Conservation (phyloP, 345 rosid genomes). For the Microthlaspi erraticum region DNA sequence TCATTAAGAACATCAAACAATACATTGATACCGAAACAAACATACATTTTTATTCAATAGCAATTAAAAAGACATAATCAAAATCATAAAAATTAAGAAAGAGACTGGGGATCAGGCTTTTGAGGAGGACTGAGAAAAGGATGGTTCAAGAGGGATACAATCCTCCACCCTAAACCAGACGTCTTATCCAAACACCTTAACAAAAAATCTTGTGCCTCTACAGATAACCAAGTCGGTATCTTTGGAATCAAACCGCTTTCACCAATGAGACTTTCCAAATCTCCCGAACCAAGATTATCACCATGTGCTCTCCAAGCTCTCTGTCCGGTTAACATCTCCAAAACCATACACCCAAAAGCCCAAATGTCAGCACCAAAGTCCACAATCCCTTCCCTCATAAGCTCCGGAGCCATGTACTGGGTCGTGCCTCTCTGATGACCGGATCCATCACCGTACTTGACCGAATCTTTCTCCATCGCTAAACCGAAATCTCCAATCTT, state of each 20-base stretch:
- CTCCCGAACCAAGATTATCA: not conserved
- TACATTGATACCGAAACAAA: too few species aligned
- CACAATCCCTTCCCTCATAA: not conserved
- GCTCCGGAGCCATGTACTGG: conserved; percentile 19
- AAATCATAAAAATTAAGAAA: too few species aligned
- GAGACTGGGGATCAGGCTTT: too few species aligned
- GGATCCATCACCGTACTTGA: not conserved
- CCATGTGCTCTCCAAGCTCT: not conserved
- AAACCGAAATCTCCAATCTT: conserved; percentile 27
- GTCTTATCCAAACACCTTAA: not conserved
- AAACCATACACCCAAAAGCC: conserved; percentile 17
- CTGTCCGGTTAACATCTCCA: conserved; percentile 16
- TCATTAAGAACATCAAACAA: too few species aligned
- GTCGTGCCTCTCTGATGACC: conserved; percentile 20
- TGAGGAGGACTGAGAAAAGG: not conserved
- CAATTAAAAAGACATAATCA: not conserved
- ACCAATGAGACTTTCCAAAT: not conserved
- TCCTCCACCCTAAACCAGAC: conserved; percentile 1
- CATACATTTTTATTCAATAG: too few species aligned
- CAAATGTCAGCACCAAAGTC: conserved; percentile 21
- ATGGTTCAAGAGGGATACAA: not conserved
- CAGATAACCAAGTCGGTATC: conserved; percentile 17
- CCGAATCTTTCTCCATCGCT: conserved; percentile 16
- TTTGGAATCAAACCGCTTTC: not conserved
- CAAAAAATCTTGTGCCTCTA: not conserved